A percentile compares a stretch with the other conserved stretches of the same genome.
Evolutionary conservation across 2,329 filamentous ascomycete species (phyloP).

Genomic region (Cladorrhinum sp.): DNA sequence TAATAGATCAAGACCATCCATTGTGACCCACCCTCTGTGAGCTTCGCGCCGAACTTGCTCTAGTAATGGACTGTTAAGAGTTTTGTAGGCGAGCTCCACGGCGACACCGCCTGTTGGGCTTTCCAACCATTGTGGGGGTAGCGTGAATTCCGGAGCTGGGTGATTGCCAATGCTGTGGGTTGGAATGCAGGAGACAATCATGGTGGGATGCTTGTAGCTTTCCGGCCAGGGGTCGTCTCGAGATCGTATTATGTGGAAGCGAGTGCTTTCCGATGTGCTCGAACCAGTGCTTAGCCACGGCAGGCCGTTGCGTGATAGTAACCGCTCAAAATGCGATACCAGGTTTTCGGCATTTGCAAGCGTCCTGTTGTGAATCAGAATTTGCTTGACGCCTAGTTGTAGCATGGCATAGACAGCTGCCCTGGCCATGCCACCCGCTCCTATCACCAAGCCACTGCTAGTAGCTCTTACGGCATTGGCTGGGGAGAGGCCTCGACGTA

Average conservation of each 20-base stretch:
- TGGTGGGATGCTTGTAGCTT: constrained; percentile 61
- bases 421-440: constrained; percentile 72
- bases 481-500: constrained; percentile 69
- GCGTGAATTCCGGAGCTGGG: constrained; percentile 65
- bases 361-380: constrained; percentile 73
- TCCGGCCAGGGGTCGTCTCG: constrained; percentile 63
- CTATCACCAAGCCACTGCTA: constrained; percentile 58
- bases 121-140: constrained; percentile 66
- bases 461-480: constrained; percentile 60
- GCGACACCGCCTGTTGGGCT: constrained; percentile 74
- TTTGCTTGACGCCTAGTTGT: constrained; percentile 71
- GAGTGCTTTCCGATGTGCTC: constrained; percentile 39
- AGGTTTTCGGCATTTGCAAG: constrained; percentile 63
- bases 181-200: constrained; percentile 74
- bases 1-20: constrained; percentile 72
- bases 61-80: constrained; percentile 67
- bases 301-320: constrained; percentile 44
- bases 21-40: constrained; percentile 66
- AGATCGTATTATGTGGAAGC: constrained; percentile 57
- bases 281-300: constrained; percentile 43
- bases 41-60: constrained; percentile 61
- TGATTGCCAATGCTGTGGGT: constrained; percentile 62
- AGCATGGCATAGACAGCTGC: constrained; percentile 76
- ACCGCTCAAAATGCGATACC: constrained; percentile 65
- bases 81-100: constrained; percentile 72